Evolutionary conservation across 108 stramenopile species (phyloP).

Genomic region (Discostella stelligeroides): DNA sequence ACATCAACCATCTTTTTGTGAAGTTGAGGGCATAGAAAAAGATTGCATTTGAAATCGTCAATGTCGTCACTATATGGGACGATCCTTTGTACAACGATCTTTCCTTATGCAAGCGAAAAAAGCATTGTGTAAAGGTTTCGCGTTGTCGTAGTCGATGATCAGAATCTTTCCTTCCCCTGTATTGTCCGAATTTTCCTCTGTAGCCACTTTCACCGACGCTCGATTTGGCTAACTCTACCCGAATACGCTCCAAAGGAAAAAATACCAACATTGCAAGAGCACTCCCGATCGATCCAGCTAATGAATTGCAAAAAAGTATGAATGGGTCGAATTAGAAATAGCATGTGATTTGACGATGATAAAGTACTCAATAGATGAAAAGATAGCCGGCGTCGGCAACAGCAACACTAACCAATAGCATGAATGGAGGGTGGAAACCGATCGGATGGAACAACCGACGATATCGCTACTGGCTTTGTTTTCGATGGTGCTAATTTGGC

Average conservation of each 20-base stretch:
- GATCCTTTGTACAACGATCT: constrained; percentile 73
- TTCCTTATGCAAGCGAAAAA: constrained; percentile 50
- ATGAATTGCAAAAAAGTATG: neutral
- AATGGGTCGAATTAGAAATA: neutral
- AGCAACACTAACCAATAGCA: constrained; percentile 50
- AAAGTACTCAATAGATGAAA: neutral
- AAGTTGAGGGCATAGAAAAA: constrained; percentile 74
- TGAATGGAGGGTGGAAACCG: constrained; percentile 55
- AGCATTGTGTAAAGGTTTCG: constrained; percentile 52
- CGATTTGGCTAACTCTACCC: constrained; percentile 64
- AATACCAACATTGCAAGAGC: constrained; percentile 71
- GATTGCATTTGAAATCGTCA: constrained; percentile 70
- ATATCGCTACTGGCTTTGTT: neutral
- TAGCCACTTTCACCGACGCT: neutral
- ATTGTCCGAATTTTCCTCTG: neutral
- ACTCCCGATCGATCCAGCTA: constrained; percentile 70
- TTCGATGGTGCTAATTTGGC: neutral
- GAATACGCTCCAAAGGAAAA: constrained; percentile 79
- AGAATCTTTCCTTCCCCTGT: neutral
- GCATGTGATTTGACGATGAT: neutral
- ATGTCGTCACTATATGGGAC: constrained; percentile 62
- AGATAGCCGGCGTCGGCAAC: neutral
- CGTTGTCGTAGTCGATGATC: neutral
- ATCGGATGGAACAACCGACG: neutral
- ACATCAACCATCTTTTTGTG: constrained; percentile 42